Evolutionary conservation across 306 rosid genomes (phyloP).

Genomic region (Cucurbita moschata): DNA sequence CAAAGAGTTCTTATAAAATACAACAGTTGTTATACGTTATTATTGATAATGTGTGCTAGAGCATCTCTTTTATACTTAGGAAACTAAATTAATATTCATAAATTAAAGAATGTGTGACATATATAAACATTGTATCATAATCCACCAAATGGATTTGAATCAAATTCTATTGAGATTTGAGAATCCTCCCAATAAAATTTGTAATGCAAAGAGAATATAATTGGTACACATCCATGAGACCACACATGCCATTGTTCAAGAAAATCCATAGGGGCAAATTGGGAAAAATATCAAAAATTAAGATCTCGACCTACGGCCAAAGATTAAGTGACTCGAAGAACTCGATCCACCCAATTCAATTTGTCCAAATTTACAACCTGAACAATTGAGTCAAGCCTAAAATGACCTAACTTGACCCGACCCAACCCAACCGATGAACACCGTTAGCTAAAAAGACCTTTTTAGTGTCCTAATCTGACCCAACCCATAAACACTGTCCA

Average conservation of each 20-base stretch:
- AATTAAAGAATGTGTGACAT: neutral
- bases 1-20: no score
- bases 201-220: neutral
- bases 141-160: neutral
- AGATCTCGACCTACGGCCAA: no score
- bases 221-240: neutral
- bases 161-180: neutral
- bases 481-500: no score
- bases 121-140: neutral
- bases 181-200: neutral
- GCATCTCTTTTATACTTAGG: neutral
- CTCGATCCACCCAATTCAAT: no score
- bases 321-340: no score
- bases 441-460: no score
- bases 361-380: no score
- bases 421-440: no score
- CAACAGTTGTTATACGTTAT: no score
- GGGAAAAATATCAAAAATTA: neutral
- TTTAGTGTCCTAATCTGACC: no score
- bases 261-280: neutral
- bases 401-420: no score
- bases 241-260: neutral
- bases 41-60: neutral
- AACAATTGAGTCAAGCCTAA: no score
- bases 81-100: neutral